These are phyloP conservation scores for Microthyrium microscopicum DNA, from an alignment of 2,329 filamentous ascomycete species.

Conservation along the genomic window DNA sequence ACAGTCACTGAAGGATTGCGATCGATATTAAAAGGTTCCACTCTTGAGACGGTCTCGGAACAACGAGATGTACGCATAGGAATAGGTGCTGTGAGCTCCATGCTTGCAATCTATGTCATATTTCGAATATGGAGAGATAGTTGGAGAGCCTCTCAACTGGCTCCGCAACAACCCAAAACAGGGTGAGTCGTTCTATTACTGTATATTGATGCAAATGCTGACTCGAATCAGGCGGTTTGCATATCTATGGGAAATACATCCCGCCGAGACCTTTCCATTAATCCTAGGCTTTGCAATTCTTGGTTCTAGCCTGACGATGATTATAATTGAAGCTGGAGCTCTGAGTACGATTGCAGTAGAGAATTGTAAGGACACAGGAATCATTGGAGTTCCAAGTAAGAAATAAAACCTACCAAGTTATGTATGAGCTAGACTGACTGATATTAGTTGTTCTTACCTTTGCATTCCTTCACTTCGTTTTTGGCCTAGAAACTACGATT, in stretches of 20 bases:
- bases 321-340: slow-evolving; percentile 21
- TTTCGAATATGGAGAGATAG: slow-evolving; percentile 22
- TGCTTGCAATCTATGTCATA: slow-evolving; percentile 16
- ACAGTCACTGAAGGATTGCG: no score
- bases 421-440: not conserved
- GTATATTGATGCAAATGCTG: slow-evolving; percentile 6
- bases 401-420: slow-evolving; percentile 3
- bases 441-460: slow-evolving; percentile 45
- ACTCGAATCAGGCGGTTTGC: slow-evolving; percentile 16
- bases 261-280: slow-evolving; percentile 24
- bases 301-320: slow-evolving; percentile 21
- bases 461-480: slow-evolving; percentile 48
- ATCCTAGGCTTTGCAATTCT: slow-evolving; percentile 21
- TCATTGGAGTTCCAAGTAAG: slow-evolving; percentile 23
- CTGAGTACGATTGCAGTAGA: slow-evolving; percentile 21
- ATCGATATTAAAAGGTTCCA: no score
- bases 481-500: slow-evolving; percentile 43
- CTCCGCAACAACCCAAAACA: slow-evolving; percentile 16
- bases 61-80: no score
- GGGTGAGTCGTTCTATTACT: slow-evolving; percentile 13
- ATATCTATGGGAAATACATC: slow-evolving; percentile 20
- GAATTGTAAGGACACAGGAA: slow-evolving; percentile 19
- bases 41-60: no score
- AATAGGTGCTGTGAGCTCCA: not conserved
- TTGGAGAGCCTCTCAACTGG: slow-evolving; percentile 18